Percentiles rank a stretch among this genome's conserved stretches.
Conservation (phyloP, 441 rosid genomes). For the Viola pubescens region DNA sequence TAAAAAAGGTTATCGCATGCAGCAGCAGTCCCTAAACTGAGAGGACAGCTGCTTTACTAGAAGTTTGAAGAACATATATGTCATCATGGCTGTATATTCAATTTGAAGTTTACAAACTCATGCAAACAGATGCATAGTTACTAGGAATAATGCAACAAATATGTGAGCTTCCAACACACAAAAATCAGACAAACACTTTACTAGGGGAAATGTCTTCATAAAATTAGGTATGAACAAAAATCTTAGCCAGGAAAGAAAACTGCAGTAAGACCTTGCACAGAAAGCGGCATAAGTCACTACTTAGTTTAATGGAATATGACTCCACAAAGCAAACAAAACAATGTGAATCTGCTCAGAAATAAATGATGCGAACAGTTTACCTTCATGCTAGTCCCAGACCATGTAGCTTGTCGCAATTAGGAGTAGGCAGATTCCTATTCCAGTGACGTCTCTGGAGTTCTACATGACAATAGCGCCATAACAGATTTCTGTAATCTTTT, state of each 20-base stretch:
- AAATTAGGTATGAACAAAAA: not conserved
- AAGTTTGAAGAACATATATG: too few species aligned
- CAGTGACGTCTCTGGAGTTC: slow-evolving; percentile 88
- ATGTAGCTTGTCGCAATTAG: slow-evolving; percentile 69
- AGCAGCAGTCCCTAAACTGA: too few species aligned
- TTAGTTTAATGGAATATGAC: too few species aligned
- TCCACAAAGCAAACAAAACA: not conserved
- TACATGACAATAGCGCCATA: slow-evolving; percentile 63
- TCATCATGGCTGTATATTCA: too few species aligned
- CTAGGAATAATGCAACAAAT: too few species aligned
- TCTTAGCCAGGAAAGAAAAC: not conserved
- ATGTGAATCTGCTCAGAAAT: not conserved
- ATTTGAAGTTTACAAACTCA: too few species aligned
- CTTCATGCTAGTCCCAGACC: slow-evolving; percentile 52
- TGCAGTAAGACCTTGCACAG: too few species aligned
- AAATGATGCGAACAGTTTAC: slow-evolving; percentile 22
- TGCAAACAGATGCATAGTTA: too few species aligned
- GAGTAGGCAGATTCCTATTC: slow-evolving; percentile 68
- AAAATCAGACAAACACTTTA: not conserved
- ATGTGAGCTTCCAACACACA: not conserved
- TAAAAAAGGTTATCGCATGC: too few species aligned
- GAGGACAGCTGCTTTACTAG: too few species aligned
- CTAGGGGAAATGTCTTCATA: slow-evolving; percentile 5
- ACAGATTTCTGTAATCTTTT: slow-evolving; percentile 54
- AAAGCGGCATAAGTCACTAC: too few species aligned